These are phyloP conservation scores for Chaetomium olivaceum DNA, from an alignment of 2,329 filamentous ascomycete genomes.

Conservation along the genomic window DNA sequence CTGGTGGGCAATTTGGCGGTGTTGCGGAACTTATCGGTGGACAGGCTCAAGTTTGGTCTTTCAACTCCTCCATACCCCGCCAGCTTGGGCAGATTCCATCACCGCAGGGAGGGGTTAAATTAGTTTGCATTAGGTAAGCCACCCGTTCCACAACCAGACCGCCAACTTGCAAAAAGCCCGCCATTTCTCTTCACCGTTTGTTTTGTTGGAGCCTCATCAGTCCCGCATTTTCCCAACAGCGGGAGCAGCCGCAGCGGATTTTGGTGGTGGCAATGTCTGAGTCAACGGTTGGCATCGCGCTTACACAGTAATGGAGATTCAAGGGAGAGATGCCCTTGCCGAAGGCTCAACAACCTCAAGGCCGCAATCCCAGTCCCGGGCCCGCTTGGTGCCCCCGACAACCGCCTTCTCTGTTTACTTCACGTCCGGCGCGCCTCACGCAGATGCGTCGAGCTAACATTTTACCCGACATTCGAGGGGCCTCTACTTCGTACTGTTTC, in stretches of 20 bases:
- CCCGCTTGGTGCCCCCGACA: conserved; percentile 2
- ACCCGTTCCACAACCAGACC: conserved; percentile 13
- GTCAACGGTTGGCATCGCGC: not conserved
- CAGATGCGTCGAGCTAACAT: not conserved
- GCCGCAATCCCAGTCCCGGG: not conserved
- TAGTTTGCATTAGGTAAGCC: conserved; percentile 25
- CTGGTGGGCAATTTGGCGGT: conserved; percentile 13
- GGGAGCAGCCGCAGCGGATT: not conserved
- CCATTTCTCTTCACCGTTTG: conserved; percentile 1
- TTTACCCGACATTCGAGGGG: conserved; percentile 26
- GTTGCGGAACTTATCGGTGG: conserved; percentile 17
- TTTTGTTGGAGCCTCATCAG: not conserved
- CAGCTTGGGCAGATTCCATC: conserved; percentile 22
- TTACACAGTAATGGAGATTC: not conserved
- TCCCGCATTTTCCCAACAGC: not conserved
- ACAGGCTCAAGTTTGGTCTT: conserved; percentile 17
- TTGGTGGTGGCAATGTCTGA: not conserved
- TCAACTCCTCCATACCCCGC: conserved; percentile 19
- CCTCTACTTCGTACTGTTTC: not conserved
- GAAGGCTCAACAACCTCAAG: not conserved
- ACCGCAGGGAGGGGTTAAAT: conserved; percentile 9
- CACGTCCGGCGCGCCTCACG: not conserved
- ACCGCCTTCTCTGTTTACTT: conserved; percentile 13
- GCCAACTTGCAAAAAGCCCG: conserved; percentile 9
- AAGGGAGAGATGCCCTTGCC: not conserved